Base-by-base conservation (phyloP, 2,329 filamentous ascomycete genomes). In the Ceratocystis papillata region DNA sequence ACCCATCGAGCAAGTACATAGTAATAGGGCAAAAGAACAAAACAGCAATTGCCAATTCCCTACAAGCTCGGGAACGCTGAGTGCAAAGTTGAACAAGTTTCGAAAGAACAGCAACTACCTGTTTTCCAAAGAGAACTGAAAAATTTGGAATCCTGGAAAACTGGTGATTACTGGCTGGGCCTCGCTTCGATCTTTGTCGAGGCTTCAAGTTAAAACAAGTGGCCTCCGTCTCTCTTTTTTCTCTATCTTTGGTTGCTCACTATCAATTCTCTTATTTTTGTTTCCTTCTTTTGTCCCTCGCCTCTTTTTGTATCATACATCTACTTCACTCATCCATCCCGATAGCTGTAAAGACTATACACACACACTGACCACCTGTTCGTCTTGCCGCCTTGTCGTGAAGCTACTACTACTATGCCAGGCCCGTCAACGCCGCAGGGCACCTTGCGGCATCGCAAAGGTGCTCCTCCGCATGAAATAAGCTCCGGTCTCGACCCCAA, bases 401-500 rank as follows among this genome's bases (percentile, higher is more conserved):
- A 22, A 20, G 53, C 12, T 59, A 30, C 28, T 59, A 68, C 71
- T 73, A 75, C 69, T 74, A 81, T 81, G 80, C 77, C 76, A 71
- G 74, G 76, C 71, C 76, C 76, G 72, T 73, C 79, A 70, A 78
- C 79, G 74, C 79, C 81, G 71, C 81, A 83, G 76, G 81, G 80
- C 75, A 79, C 78, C 74, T 74, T 85, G 78, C 83, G 83, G 75
- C 83, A 85, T 74, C 79, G 83, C 71, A 83, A 81, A 72, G 78
- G 79, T 68, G 33, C 53, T 5, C 28, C 53, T 5, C 28, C 53
- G 28, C 74, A 78, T 68, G 74, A 77, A 69, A 82, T 83, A 72
- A 82, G 81, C 73, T 63, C 57, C 65, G 68, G 55, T 62, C 41
- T 69, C 63, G 69, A 76, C 76, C 71, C 77, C 71, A 66, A 75